phyloP scores from a whole-genome alignment of 345 rosid species.

The Sonneratia caseolaris region DNA sequence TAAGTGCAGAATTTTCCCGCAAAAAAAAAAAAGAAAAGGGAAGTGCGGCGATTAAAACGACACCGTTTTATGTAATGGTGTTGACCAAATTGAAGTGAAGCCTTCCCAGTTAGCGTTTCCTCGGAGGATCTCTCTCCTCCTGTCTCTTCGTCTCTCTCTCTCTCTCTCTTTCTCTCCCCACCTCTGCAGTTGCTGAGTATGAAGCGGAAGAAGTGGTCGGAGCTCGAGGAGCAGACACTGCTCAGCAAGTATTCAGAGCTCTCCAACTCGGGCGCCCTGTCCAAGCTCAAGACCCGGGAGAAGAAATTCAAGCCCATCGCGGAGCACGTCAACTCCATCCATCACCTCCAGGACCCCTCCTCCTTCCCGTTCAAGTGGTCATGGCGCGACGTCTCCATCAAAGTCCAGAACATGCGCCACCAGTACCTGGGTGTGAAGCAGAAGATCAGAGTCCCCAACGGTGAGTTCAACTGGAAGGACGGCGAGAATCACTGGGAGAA shows the following conservation, averaged over 20 bases:
- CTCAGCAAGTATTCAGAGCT: slow-evolving; percentile 52
- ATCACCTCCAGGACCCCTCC: slow-evolving; percentile 47
- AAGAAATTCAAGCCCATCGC: slow-evolving; percentile 71
- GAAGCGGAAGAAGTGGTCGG: slow-evolving; percentile 78
- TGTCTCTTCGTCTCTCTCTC: too few species aligned
- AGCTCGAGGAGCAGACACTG: slow-evolving; percentile 55
- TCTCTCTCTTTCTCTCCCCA: too few species aligned
- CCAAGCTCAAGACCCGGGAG: slow-evolving; percentile 71
- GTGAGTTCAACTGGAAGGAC: slow-evolving; percentile 52
- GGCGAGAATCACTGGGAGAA: slow-evolving; percentile 76
- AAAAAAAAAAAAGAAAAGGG: too few species aligned
- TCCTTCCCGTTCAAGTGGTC: slow-evolving; percentile 71
- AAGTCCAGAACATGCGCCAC: slow-evolving; percentile 80
- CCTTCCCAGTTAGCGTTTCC: too few species aligned
- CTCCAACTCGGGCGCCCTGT: slow-evolving; percentile 39
- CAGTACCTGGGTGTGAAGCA: slow-evolving; percentile 80
- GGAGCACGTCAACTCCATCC: slow-evolving; percentile 55
- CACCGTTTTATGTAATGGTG: too few species aligned
- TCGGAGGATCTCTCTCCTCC: too few species aligned
- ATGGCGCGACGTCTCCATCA: slow-evolving; percentile 73
- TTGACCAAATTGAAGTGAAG: too few species aligned
- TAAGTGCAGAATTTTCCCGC: too few species aligned
- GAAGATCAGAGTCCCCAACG: slow-evolving; percentile 50
- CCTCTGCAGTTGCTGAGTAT: slow-evolving; percentile 12
- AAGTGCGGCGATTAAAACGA: too few species aligned